Base-by-base conservation (phyloP, 2,329 filamentous ascomycete species). In the Phaeosphaeriaceae sp. region DNA sequence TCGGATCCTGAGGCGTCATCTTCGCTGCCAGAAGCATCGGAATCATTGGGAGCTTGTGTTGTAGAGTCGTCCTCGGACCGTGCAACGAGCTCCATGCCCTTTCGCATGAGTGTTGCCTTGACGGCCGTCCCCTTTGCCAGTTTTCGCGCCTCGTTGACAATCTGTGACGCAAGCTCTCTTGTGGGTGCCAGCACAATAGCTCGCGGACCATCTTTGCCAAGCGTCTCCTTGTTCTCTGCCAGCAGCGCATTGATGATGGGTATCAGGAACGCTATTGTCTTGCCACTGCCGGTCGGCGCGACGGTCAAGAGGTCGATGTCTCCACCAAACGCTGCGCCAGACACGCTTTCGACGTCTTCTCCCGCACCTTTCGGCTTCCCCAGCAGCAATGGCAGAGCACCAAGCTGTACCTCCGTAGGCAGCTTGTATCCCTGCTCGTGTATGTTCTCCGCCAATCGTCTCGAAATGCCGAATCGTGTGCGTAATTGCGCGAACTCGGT, bases 401-500 rank as follows among this genome's bases (percentile, higher is more conserved):
- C 94, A 78, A 98, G 86, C 76, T 99, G 95, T 13, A 99, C 94
- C 78, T 98, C 94, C 0, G 95, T 99, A 13, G 95, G 95, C 56
- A 93, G 83, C 35, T 86, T 88, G 75, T 97, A 99, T 11, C 91
- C 93, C 79, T 98, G 92, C n/a, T 87, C 85, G 15, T 86, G 83
- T 28, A 99, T 82, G 71, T 99, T 99, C 60, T 91, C 87, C 1
- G 88, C 88, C 47, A 99, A 79, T 44, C 89, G 85, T 43, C 85
- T 82, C 3, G 92, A 91, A 44, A 97, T 87, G n/a, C 85, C 85
- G 78, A 94, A 97, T 47, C 83, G 83, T 30, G 83, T 82, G 40
- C 88, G 85, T 58, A 99, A 81, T 69, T 95, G 88, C 44, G 83
- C 81, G 74, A 99, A 98, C 0, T 88, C 87, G 47, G 86, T 86